phyloP scores from a whole-genome alignment of 768 basidiomycete genomes.

The Serendipita sp. region DNA sequence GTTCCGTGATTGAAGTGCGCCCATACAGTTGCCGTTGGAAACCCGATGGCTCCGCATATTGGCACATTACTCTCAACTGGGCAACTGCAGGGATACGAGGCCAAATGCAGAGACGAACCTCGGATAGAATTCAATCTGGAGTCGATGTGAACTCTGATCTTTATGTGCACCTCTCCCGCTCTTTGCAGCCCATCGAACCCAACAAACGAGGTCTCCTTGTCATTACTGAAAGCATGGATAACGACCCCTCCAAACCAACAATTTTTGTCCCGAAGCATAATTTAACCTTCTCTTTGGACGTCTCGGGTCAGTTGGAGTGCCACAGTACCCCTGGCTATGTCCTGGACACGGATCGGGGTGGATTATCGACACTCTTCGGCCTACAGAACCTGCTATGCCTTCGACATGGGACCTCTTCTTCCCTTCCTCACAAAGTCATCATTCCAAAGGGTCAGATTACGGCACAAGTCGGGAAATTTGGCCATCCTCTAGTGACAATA shows the following conservation, averaged over 20 bases:
- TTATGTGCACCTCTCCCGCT: no score
- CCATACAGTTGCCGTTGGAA: neutral
- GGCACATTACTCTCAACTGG: neutral
- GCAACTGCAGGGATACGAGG: neutral
- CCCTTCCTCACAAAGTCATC: slow-evolving; percentile 17
- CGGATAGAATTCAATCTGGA: no score
- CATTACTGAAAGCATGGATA: no score
- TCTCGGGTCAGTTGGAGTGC: neutral
- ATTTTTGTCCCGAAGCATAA: neutral
- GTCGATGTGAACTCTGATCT: no score
- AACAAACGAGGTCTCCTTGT: no score
- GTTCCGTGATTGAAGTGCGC: neutral
- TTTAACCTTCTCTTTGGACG: neutral
- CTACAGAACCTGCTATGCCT: slow-evolving; percentile 23
- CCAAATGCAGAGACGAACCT: neutral
- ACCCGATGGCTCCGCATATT: neutral
- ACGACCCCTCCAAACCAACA: no score
- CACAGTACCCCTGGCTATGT: neutral
- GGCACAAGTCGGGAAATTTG: slow-evolving; percentile 3
- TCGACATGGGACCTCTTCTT: slow-evolving; percentile 21
- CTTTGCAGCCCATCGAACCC: no score
- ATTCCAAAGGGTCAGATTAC: slow-evolving; percentile 11
- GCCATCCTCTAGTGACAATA: neutral
- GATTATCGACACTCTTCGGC: slow-evolving; percentile 15
- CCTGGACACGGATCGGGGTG: neutral